Percentiles rank a stretch among this genome's conserved stretches.
Conservation (phyloP, 768 basidiomycete species). For the Saitozyma sp. region DNA sequence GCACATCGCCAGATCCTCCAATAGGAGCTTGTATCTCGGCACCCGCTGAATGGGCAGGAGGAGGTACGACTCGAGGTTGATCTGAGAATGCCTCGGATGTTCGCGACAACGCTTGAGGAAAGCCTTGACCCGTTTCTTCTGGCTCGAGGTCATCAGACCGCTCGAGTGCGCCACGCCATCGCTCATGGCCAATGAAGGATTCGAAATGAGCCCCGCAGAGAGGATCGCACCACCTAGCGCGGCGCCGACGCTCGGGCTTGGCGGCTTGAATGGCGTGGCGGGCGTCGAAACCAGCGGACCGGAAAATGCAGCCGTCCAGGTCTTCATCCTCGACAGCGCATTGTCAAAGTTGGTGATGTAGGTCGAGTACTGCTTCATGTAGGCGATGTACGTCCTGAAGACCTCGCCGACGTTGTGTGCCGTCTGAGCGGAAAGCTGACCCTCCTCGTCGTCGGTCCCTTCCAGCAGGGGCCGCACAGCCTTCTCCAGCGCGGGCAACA, state of each 20-base stretch:
- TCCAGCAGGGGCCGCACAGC: conserved; percentile 71
- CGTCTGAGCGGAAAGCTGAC: conserved; percentile 69
- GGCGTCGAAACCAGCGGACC: neutral
- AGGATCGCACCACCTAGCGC: neutral
- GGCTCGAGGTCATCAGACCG: conserved; percentile 57
- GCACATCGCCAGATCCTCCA: conserved; percentile 80
- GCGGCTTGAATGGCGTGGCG: conserved; percentile 13
- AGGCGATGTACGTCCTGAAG: conserved; percentile 90
- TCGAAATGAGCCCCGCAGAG: conserved; percentile 25
- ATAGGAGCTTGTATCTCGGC: conserved; percentile 88
- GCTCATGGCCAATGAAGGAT: conserved; percentile 13
- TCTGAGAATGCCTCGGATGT: conserved; percentile 86
- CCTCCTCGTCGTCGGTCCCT: conserved; percentile 65
- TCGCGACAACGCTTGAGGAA: conserved; percentile 81
- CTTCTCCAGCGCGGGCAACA: conserved; percentile 82
- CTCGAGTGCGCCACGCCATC: conserved; percentile 24
- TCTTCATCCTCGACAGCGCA: conserved; percentile 79
- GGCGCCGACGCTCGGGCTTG: conserved; percentile 16
- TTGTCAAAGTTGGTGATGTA: conserved; percentile 99
- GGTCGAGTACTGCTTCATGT: conserved; percentile 98
- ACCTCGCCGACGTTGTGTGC: conserved; percentile 81
- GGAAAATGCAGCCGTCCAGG: conserved; percentile 62
- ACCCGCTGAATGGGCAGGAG: conserved; percentile 94
- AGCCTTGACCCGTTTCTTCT: conserved; percentile 80
- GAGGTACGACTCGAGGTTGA: conserved; percentile 90